Percentiles rank a stretch among this genome's conserved stretches.
Evolutionary conservation across 306 rosid species (phyloP).

Genomic region (Medicago arabica): DNA sequence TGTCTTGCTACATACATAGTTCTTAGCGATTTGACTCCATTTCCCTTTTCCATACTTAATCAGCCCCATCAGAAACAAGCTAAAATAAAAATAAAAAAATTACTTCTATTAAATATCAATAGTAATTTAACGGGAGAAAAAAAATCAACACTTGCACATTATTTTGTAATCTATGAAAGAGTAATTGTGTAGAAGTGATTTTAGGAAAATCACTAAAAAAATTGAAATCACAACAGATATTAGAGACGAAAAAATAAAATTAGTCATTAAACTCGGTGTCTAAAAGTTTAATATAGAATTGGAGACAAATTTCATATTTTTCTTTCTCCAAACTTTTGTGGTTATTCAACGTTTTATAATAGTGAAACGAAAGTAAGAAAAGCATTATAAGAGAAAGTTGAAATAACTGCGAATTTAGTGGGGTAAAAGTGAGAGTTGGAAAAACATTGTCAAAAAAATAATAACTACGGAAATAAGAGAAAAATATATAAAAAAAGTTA

Average conservation of each 20-base stretch:
- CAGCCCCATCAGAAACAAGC: constrained; percentile 32
- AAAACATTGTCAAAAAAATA: not conserved
- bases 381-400: not conserved
- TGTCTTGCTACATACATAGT: constrained; percentile 27
- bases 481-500: not conserved
- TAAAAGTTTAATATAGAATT: not conserved
- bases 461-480: not conserved
- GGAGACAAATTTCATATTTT: not conserved
- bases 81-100: not conserved
- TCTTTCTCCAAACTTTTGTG: not conserved
- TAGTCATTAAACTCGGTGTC: not conserved
- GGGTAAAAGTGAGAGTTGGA: not conserved
- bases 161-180: not conserved
- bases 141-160: not conserved
- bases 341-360: not conserved
- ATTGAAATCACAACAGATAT: not conserved
- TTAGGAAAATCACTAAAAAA: not conserved
- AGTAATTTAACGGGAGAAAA: not conserved
- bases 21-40: constrained; percentile 1
- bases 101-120: not conserved
- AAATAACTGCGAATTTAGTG: not conserved
- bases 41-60: constrained; percentile 35
- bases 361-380: not conserved
- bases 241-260: not conserved
- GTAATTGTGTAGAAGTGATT: not conserved